Percentiles rank a stretch among this genome's conserved stretches.
These are phyloP conservation scores for Colletotrichum caudatum DNA, from an alignment of 2,329 filamentous ascomycete species.

Conservation along the genomic window DNA sequence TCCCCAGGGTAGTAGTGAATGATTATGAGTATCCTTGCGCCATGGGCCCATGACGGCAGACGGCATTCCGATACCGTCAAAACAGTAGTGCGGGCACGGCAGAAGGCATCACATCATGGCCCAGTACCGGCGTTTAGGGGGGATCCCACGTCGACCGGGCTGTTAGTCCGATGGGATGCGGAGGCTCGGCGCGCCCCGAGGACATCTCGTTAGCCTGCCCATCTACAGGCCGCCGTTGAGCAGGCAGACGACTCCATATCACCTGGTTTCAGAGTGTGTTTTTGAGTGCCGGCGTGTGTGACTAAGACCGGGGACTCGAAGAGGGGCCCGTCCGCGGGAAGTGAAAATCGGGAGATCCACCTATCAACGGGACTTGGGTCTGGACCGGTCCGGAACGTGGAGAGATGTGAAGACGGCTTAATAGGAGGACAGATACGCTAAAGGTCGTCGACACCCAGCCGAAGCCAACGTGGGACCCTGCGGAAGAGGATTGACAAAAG, in stretches of 20 bases:
- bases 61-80: not conserved
- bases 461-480: not conserved
- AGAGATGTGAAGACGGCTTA: constrained; percentile 10
- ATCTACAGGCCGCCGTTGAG: too few species aligned
- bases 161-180: not conserved
- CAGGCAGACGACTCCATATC: not conserved
- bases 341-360: constrained; percentile 21
- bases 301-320: constrained; percentile 10
- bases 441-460: not conserved
- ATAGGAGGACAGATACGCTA: not conserved
- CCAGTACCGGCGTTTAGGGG: not conserved
- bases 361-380: not conserved
- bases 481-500: not conserved
- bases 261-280: constrained; percentile 4
- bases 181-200: not conserved
- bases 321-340: not conserved
- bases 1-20: not conserved
- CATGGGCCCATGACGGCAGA: not conserved
- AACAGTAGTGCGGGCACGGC: not conserved
- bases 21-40: not conserved
- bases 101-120: too few species aligned
- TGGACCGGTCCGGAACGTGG: not conserved
- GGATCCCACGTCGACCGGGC: not conserved
- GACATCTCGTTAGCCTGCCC: not conserved
- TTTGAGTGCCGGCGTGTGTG: constrained; percentile 12